Conservation (phyloP, 2,329 filamentous ascomycete genomes). For the Sporothrix mexicana region DNA sequence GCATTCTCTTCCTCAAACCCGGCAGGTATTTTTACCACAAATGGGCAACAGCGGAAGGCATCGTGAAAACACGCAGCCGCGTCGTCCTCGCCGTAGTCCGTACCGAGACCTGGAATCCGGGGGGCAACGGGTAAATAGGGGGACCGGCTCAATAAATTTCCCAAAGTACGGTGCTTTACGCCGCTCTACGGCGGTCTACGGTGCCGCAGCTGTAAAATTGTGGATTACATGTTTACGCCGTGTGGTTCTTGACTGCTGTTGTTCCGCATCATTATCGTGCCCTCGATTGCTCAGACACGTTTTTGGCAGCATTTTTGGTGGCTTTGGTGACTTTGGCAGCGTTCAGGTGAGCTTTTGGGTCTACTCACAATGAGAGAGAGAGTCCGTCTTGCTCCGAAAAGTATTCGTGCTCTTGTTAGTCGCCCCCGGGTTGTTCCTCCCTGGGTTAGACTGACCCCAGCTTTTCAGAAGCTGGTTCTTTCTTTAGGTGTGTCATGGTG, state of each 20-base stretch:
- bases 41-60: not conserved
- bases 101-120: not conserved
- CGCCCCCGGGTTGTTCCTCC: conserved; percentile 33
- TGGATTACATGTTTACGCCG: not conserved
- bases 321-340: not conserved
- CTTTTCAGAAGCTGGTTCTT: conserved; percentile 22
- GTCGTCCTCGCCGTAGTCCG: conserved; percentile 16
- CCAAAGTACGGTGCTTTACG: not conserved
- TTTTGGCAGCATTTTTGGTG: not conserved
- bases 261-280: conserved; percentile 22
- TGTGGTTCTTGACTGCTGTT: not conserved
- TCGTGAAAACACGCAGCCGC: conserved; percentile 16
- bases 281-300: conserved; percentile 7
- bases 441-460: conserved; percentile 35
- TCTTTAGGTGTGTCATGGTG: conserved; percentile 4
- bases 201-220: conserved; percentile 6
- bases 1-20: not conserved
- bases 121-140: not conserved
- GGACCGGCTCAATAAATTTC: not conserved
- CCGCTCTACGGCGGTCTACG: not conserved
- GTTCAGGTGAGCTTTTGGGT: not conserved
- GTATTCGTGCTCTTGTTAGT: conserved; percentile 29
- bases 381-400: conserved; percentile 33
- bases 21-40: not conserved
- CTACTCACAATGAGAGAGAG: not conserved